Conservation (phyloP, 306 rosid species). For the Heteromeles arbutifolia region DNA sequence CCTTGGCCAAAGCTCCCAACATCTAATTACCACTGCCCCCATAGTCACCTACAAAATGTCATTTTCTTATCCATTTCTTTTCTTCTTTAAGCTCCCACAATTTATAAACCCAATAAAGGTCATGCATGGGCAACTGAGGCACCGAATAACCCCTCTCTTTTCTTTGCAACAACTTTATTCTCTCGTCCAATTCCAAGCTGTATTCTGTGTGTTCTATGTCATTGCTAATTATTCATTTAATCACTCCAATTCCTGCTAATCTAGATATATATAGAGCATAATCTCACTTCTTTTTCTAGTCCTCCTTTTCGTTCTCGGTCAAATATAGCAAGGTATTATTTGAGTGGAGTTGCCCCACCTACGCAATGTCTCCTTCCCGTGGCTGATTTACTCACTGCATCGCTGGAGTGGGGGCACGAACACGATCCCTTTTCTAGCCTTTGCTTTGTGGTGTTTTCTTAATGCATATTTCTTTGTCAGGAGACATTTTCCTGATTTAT, state of each 20-base stretch:
- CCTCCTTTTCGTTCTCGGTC: background rate
- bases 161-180: background rate
- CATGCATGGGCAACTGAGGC: background rate
- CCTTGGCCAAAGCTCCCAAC: background rate
- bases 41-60: background rate
- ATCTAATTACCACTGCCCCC: slow-evolving; percentile 10
- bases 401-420: background rate
- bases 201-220: background rate
- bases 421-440: background rate
- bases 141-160: background rate
- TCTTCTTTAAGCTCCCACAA: background rate
- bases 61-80: background rate
- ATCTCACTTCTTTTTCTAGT: background rate
- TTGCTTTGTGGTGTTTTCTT: background rate
- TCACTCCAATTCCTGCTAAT: background rate
- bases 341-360: background rate
- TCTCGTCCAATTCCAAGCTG: background rate
- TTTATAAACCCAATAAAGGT: slow-evolving; percentile 15
- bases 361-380: background rate
- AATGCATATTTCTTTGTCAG: background rate
- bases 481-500: background rate
- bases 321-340: background rate
- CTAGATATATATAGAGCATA: background rate
- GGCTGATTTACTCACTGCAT: background rate
- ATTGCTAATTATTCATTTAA: background rate